These are phyloP conservation scores for Sordariomycetes sp. DNA, from an alignment of 2,329 filamentous ascomycete species.

Conservation along the genomic window DNA sequence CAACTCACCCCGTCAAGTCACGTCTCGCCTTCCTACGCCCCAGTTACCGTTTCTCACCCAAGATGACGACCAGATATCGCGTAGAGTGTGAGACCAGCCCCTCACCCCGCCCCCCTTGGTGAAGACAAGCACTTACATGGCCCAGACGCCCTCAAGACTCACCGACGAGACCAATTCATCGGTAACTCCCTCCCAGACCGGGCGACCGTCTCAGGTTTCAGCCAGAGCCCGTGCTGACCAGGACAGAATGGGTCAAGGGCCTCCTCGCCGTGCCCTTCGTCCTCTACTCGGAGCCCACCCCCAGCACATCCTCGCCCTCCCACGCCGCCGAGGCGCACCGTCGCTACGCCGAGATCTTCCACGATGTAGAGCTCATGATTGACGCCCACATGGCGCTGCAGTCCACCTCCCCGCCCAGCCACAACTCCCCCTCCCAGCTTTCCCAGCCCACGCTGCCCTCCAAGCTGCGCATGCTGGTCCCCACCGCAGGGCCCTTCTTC, in stretches of 20 bases:
- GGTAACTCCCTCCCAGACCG: conserved; percentile 30
- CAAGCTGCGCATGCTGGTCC: conserved; percentile 87
- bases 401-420: too few relatives aligned
- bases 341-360: conserved; percentile 91
- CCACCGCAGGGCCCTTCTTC: conserved; percentile 88
- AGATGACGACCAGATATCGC: conserved; percentile 55
- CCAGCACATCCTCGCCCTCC: conserved; percentile 53
- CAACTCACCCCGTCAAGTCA: too few relatives aligned
- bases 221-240: not conserved
- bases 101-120: conserved; percentile 1
- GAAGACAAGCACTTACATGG: not conserved
- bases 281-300: conserved; percentile 85
- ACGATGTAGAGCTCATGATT: conserved; percentile 85
- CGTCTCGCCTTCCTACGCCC: too few relatives aligned
- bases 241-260: conserved; percentile 87
- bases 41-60: not conserved
- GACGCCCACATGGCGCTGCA: conserved; percentile 58
- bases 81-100: conserved; percentile 58
- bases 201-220: not conserved
- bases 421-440: conserved; percentile 38
- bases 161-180: conserved; percentile 84
- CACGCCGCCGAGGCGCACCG: conserved; percentile 72
- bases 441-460: conserved; percentile 64
- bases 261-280: conserved; percentile 93
- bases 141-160: conserved; percentile 63